Conservation (phyloP, 495 filamentous ascomycete species). For the Aspergillus hancockii region DNA sequence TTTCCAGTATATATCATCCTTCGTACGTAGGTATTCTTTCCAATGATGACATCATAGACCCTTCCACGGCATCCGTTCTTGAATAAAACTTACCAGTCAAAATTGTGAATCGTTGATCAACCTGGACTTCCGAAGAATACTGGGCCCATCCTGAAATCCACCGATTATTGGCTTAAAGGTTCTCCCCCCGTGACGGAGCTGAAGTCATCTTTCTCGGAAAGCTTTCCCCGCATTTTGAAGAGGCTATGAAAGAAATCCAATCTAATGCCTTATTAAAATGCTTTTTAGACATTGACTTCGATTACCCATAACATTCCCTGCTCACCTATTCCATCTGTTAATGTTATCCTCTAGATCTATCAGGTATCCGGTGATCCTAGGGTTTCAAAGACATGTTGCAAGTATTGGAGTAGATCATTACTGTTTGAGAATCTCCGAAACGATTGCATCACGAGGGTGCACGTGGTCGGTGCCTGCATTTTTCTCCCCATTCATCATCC, state of each 20-base stretch:
- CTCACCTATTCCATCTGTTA: neutral
- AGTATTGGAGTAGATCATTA: conserved; percentile 2
- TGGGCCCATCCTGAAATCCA: no score
- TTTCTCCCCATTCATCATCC: neutral
- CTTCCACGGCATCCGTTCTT: no score
- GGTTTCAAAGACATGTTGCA: neutral
- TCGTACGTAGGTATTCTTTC: no score
- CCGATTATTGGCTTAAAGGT: no score
- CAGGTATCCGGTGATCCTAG: neutral
- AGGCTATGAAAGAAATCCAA: neutral
- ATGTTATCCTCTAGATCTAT: neutral
- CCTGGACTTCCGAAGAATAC: neutral
- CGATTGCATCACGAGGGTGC: neutral
- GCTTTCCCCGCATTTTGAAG: conserved; percentile 15
- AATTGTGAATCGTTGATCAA: neutral
- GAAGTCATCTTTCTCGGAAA: neutral
- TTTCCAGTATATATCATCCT: no score
- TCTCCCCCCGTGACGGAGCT: neutral
- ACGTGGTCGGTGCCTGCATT: conserved; percentile 1
- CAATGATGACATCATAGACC: no score
- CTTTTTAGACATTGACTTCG: neutral
- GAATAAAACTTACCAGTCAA: neutral
- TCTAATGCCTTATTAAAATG: conserved; percentile 11
- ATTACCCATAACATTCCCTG: neutral
- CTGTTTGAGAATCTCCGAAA: conserved; percentile 4